A percentile compares a stretch with the other conserved stretches of the same genome.
phyloP scores from a whole-genome alignment of 495 filamentous ascomycete species.

The Corynascus novoguineensis region DNA sequence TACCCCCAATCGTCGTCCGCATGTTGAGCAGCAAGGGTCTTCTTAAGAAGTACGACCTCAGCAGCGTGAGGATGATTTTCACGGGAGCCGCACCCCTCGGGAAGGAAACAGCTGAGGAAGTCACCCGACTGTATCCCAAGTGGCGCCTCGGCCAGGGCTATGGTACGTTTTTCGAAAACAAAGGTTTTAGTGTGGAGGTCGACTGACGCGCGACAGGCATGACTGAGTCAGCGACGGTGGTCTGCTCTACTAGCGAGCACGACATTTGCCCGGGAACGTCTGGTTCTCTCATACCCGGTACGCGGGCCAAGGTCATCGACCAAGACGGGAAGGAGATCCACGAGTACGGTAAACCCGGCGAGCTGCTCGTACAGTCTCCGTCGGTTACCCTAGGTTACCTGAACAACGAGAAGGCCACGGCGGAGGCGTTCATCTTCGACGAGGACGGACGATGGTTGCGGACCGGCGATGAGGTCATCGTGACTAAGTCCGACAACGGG shows the following conservation, averaged over 20 bases:
- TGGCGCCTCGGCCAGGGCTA: slow-evolving; percentile 75
- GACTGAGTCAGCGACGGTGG: slow-evolving; percentile 76
- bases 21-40: slow-evolving; percentile 62
- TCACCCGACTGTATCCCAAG: slow-evolving; percentile 58
- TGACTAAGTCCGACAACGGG: slow-evolving; percentile 56
- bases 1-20: slow-evolving; percentile 81
- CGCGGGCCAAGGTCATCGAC: slow-evolving; percentile 64
- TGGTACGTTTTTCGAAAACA: slow-evolving; percentile 49
- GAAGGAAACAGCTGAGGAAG: slow-evolving; percentile 64
- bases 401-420: slow-evolving; percentile 75
- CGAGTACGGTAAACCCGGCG: slow-evolving; percentile 69
- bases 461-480: slow-evolving; percentile 79
- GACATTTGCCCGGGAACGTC: slow-evolving; percentile 71
- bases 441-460: slow-evolving; percentile 70
- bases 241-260: slow-evolving; percentile 55
- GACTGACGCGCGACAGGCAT: slow-evolving; percentile 46
- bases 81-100: slow-evolving; percentile 83
- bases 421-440: slow-evolving; percentile 71
- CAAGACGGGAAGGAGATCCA: slow-evolving; percentile 72
- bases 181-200: background rate
- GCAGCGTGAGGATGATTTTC: slow-evolving; percentile 60
- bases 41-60: slow-evolving; percentile 68
- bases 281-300: slow-evolving; percentile 63
- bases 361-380: slow-evolving; percentile 70
- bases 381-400: slow-evolving; percentile 78